A percentile compares a stretch with the other conserved stretches of the same genome.
Conservation (phyloP, 306 rosid species). For the Hylodesmum podocarpum region DNA sequence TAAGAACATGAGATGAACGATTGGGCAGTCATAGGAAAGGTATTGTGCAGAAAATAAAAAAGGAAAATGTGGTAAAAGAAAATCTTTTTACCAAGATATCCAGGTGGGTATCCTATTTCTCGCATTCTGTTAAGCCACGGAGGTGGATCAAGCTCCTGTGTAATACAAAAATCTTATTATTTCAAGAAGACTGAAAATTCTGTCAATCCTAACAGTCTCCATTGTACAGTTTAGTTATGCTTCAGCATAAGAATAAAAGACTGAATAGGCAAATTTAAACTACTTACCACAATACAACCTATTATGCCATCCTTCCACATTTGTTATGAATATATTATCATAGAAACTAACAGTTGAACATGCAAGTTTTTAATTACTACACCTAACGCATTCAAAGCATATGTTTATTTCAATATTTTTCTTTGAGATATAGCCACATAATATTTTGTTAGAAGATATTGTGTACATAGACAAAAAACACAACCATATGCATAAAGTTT, state of each 20-base stretch:
- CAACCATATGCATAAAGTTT: background rate
- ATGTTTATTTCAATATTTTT: background rate
- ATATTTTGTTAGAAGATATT: background rate
- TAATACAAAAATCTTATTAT: background rate
- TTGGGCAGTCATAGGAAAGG: background rate
- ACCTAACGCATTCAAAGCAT: background rate
- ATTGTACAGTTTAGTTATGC: conserved; percentile 1
- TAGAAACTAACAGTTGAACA: conserved; percentile 7
- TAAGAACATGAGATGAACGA: background rate
- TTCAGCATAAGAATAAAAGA: background rate
- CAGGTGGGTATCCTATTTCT: conserved; percentile 96
- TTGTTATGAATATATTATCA: background rate
- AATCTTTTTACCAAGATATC: conserved; percentile 78
- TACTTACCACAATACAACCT: background rate
- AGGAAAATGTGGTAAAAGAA: conserved; percentile 15
- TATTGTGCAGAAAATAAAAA: background rate
- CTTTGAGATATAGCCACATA: background rate
- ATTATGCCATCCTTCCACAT: background rate
- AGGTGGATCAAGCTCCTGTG: conserved; percentile 97
- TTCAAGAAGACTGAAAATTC: background rate
- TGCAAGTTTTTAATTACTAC: background rate
- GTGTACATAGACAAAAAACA: background rate
- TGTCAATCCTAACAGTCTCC: background rate
- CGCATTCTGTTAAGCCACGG: conserved; percentile 99
- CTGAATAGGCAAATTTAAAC: background rate